Conservation (phyloP, 495 filamentous ascomycete species). For the Neurospora discreta region DNA sequence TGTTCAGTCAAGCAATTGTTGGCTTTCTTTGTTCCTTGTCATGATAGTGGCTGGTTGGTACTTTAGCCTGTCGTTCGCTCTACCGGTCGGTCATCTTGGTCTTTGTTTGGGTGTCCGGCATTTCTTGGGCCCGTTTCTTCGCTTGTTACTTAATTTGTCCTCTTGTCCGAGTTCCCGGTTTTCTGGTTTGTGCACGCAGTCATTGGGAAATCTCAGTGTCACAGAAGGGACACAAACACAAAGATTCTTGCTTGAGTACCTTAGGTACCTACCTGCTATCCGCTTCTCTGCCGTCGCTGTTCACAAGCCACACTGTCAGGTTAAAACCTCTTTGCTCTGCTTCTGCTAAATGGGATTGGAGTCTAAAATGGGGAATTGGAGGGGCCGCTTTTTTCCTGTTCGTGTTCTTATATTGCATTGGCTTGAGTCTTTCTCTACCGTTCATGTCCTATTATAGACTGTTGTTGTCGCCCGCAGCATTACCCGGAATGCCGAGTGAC, state of each 20-base stretch:
- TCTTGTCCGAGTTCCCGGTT: not conserved
- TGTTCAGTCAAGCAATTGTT: not conserved
- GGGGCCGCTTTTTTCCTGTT: not conserved
- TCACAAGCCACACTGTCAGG: not conserved
- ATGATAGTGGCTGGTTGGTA: not conserved
- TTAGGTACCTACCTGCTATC: too few species aligned
- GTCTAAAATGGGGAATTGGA: not conserved
- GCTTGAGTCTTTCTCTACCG: too few species aligned
- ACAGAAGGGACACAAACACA: not conserved
- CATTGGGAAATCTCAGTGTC: not conserved
- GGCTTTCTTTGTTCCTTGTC: not conserved
- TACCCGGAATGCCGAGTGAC: not conserved
- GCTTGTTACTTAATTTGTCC: not conserved
- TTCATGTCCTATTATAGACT: not conserved
- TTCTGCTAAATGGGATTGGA: not conserved
- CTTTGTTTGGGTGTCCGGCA: too few species aligned
- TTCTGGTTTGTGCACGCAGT: not conserved
- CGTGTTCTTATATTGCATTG: not conserved
- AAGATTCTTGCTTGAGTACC: too few species aligned
- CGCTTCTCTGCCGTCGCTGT: not conserved
- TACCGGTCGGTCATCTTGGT: too few species aligned
- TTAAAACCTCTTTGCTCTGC: not conserved
- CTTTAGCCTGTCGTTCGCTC: too few species aligned
- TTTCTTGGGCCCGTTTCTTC: not conserved
- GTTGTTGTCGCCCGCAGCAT: not conserved